Evolutionary conservation across 2,329 filamentous ascomycete species (phyloP), one percentile per base, ranked within the genome.

Genomic region (Neurospora sp.): DNA sequence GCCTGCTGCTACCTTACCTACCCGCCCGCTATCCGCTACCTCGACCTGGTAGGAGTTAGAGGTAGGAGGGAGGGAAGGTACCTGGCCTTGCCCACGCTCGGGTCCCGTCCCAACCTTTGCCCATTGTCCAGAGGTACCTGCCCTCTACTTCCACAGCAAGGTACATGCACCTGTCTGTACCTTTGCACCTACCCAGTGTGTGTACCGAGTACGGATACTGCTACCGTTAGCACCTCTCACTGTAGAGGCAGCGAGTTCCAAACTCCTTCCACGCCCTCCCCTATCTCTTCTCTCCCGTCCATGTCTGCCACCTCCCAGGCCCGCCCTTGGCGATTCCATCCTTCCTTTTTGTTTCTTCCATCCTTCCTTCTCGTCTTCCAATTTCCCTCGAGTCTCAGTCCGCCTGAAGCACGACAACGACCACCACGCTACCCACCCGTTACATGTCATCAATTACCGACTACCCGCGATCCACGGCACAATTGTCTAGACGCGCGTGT

Each of bases 301-400:
- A 67, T 69, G 69, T 71, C 57, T 71, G 69, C 67, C 68, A 66
- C 67, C 66, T 69, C 70, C 68, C 66, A 68, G 36, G 43, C 69
- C 68, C 67, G 43, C 69, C 68, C 67, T 57, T 62, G 67, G n/a
- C 66, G 38, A 39, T 68, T 62, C 65, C 46, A 38, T 62, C 69
- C 67, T 70, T 33, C 52, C 52, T 62, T 62, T 62, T 62, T 62
- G 52, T 62, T 62, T 62, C 52, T 62, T 62, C 43, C 19, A 28
- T 62, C 23, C 52, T 33, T 62, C 52, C 52, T 62, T 33, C 23
- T 62, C 52, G 28, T 62, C 65, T 67, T 66, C 57, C 62, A 65
- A 69, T 33, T 38, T 52, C 41, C 46, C 57, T 52, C 33, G 23
- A 62, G 39, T 40, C 39, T 62, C 57, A 23, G 65, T 68, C 62